A percentile compares a stretch with the other conserved stretches of the same genome.
Evolutionary conservation across 2,329 filamentous ascomycete species (phyloP).

Genomic region (Fusarium denticulatum): DNA sequence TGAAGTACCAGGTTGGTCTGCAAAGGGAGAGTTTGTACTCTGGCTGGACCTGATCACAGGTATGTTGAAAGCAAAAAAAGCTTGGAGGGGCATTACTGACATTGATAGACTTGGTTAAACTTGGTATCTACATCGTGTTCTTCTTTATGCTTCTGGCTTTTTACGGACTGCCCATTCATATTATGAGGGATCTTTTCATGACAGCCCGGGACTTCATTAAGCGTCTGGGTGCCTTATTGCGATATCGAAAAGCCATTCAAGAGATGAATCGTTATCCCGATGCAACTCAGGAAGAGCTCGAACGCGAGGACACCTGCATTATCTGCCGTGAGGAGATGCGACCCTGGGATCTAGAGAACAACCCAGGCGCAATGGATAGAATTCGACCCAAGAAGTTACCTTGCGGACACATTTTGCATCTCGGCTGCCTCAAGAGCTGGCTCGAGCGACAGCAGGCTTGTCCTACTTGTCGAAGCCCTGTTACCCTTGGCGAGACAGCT

Average conservation of each 20-base stretch:
- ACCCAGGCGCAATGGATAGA: slow-evolving; percentile 79
- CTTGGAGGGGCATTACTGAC: slow-evolving; percentile 24
- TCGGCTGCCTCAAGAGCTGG: slow-evolving; percentile 96
- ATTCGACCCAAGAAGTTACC: slow-evolving; percentile 93
- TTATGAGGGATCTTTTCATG: slow-evolving; percentile 94
- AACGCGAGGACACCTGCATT: slow-evolving; percentile 91
- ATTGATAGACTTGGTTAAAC: slow-evolving; percentile 84
- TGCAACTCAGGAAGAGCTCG: slow-evolving; percentile 86
- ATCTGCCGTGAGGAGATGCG: slow-evolving; percentile 98
- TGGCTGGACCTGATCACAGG: slow-evolving; percentile 85
- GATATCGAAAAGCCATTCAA: slow-evolving; percentile 89
- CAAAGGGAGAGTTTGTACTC: slow-evolving; percentile 92
- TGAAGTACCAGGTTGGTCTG: slow-evolving; percentile 95
- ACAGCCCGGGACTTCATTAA: slow-evolving; percentile 92
- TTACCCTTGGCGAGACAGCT: slow-evolving; percentile 53
- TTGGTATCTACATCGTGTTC: slow-evolving; percentile 88
- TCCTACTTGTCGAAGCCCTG: slow-evolving; percentile 89
- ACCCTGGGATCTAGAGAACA: slow-evolving; percentile 71
- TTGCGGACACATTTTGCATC: slow-evolving; percentile 94
- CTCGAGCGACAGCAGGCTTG: slow-evolving; percentile 97
- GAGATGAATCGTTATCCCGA: slow-evolving; percentile 97
- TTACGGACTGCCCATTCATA: slow-evolving; percentile 95
- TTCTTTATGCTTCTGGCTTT: slow-evolving; percentile 93
- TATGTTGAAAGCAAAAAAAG: slow-evolving; percentile 52
- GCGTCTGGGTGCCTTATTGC: slow-evolving; percentile 85